These are phyloP conservation scores for Trichoderma sp. DNA, from an alignment of 2,329 filamentous ascomycete species.

Conservation along the genomic window DNA sequence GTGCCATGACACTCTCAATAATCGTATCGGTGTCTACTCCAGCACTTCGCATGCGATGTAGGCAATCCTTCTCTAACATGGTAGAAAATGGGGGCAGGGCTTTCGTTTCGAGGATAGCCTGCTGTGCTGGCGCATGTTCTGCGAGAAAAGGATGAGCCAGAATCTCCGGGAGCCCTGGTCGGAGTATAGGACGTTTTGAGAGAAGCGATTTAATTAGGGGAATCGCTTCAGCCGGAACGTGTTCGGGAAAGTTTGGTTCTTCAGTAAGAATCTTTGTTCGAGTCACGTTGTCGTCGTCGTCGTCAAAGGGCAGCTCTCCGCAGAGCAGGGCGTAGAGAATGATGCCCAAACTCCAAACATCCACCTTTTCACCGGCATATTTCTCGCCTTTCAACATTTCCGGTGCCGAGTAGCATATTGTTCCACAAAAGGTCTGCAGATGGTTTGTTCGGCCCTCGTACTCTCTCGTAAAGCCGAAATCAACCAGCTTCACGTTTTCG, in stretches of 20 bases:
- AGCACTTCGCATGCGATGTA: slow-evolving; percentile 90
- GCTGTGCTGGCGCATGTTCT: slow-evolving; percentile 85
- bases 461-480: slow-evolving; percentile 97
- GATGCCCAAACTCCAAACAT: slow-evolving; percentile 90
- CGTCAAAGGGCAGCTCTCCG: slow-evolving; percentile 91
- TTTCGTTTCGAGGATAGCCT: slow-evolving; percentile 82
- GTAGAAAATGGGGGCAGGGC: slow-evolving; percentile 84
- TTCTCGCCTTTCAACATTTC: slow-evolving; percentile 99
- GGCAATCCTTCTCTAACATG: slow-evolving; percentile 82
- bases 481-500: slow-evolving; percentile 95
- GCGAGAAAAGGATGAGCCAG: slow-evolving; percentile 84
- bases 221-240: slow-evolving; percentile 76
- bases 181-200: slow-evolving; percentile 84
- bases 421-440: slow-evolving; percentile 96
- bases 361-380: slow-evolving; percentile 96
- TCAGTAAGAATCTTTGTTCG: slow-evolving; percentile 82
- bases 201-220: slow-evolving; percentile 78
- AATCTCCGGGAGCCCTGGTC: slow-evolving; percentile 83
- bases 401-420: slow-evolving; percentile 94
- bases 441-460: slow-evolving; percentile 96
- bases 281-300: slow-evolving; percentile 88
- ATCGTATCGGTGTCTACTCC: slow-evolving; percentile 94
- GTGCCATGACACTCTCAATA: slow-evolving; percentile 88
- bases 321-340: slow-evolving; percentile 82
- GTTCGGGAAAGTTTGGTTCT: slow-evolving; percentile 83